These are phyloP conservation scores for Limnanthes douglasii DNA, from an alignment of 345 rosid species.

Conservation along the genomic window DNA sequence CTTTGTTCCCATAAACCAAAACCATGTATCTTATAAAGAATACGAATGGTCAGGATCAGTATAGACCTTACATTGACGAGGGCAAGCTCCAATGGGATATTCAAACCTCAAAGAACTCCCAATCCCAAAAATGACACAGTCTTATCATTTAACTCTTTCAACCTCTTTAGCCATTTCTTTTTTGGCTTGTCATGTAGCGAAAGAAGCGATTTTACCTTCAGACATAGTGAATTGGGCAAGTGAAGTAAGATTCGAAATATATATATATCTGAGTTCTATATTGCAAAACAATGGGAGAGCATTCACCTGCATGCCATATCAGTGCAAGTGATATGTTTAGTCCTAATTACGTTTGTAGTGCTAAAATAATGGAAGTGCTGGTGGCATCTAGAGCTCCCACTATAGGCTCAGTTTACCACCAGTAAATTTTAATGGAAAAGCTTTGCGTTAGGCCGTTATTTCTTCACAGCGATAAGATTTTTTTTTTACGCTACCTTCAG, in stretches of 20 bases:
- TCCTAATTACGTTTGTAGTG: conserved; percentile 28
- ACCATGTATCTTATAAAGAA: conserved; percentile 51
- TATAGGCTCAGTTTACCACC: conserved; percentile 57
- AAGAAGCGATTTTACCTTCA: conserved; percentile 54
- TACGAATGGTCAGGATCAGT: conserved; percentile 34
- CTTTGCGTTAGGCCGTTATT: conserved; percentile 31
- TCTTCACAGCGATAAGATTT: conserved; percentile 38
- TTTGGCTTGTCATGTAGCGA: conserved; percentile 58
- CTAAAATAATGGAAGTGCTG: conserved; percentile 38
- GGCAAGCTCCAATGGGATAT: no score
- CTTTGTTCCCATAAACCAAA: conserved; percentile 50
- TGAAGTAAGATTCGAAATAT: conserved; percentile 55
- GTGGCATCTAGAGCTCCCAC: conserved; percentile 50
- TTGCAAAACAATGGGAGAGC: conserved; percentile 34
- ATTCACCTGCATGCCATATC: conserved; percentile 45
- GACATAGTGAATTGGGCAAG: conserved; percentile 56
- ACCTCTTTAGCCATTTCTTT: conserved; percentile 52
- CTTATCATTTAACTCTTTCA: conserved; percentile 44
- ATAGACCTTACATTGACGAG: conserved; percentile 47
- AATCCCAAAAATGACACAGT: no score
- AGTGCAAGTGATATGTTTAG: conserved; percentile 47
- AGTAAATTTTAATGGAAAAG: conserved; percentile 53
- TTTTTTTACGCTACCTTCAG: conserved; percentile 48
- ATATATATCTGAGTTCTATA: conserved; percentile 41
- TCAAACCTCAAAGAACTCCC: no score